A percentile compares a stretch with the other conserved stretches of the same genome.
Evolutionary conservation across 768 basidiomycete genomes (phyloP).

Genomic region (Calocybe cyanea): DNA sequence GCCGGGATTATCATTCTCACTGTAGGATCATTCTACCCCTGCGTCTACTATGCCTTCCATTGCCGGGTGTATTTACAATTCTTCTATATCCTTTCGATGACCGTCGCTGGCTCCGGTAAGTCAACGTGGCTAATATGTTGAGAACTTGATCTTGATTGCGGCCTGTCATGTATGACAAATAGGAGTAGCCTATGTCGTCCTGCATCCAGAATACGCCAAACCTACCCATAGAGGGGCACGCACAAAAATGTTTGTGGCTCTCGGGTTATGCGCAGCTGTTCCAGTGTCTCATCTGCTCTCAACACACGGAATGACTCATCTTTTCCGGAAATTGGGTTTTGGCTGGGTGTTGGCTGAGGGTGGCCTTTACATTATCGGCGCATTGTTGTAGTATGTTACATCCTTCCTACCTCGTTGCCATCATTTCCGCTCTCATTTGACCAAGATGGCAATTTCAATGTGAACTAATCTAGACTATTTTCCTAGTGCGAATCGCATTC

Average conservation of each 20-base stretch:
- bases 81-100: slow-evolving; percentile 53
- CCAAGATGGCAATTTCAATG: slow-evolving; percentile 6
- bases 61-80: slow-evolving; percentile 52
- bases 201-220: slow-evolving; percentile 74
- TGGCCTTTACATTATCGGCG: slow-evolving; percentile 74
- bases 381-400: slow-evolving; percentile 72
- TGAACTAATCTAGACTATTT: slow-evolving; percentile 18
- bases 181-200: slow-evolving; percentile 73
- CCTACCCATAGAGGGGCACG: slow-evolving; percentile 74
- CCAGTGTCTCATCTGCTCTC: slow-evolving; percentile 65
- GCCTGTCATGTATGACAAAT: slow-evolving; percentile 1
- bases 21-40: slow-evolving; percentile 77
- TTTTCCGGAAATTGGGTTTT: slow-evolving; percentile 64
- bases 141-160: slow-evolving; percentile 8
- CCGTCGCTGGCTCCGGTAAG: slow-evolving; percentile 57
- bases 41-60: slow-evolving; percentile 75
- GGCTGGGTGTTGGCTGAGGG: slow-evolving; percentile 67
- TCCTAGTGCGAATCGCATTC: slow-evolving; percentile 76
- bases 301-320: slow-evolving; percentile 51
- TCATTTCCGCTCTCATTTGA: slow-evolving; percentile 19
- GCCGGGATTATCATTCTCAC: slow-evolving; percentile 77
- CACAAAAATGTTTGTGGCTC: slow-evolving; percentile 72
- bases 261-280: slow-evolving; percentile 67
- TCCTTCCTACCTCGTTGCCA: slow-evolving; percentile 16
- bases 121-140: slow-evolving; percentile 19